Conservation (phyloP, 1,139 yeast species). For the Yamadazyma atmosphaerica region DNA sequence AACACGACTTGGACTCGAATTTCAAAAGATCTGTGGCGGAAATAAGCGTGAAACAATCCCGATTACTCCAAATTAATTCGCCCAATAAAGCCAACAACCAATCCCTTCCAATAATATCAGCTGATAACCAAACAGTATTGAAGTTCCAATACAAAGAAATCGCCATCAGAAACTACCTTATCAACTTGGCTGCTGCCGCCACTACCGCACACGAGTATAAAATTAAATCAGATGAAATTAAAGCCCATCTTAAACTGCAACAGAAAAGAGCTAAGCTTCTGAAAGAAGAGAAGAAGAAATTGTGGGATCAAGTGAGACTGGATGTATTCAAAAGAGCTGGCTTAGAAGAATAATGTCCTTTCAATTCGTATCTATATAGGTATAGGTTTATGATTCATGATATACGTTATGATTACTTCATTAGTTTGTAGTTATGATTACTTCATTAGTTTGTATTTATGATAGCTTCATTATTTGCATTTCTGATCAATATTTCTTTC, state of each 20-base stretch:
- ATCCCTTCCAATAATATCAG: conserved; percentile 27
- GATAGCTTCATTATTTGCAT: no score
- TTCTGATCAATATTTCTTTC: conserved; percentile 56
- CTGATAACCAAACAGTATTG: conserved; percentile 28
- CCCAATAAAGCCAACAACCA: conserved; percentile 19
- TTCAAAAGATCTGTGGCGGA: conserved; percentile 54
- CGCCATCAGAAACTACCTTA: conserved; percentile 50
- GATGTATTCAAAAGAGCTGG: conserved; percentile 52
- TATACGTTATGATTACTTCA: neutral
- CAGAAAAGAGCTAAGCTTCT: conserved; percentile 36
- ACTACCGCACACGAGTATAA: conserved; percentile 55
- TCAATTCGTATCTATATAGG: no score
- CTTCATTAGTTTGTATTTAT: no score
- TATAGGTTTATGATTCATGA: neutral
- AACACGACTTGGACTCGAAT: conserved; percentile 45
- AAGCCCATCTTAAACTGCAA: conserved; percentile 23
- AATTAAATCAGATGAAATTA: conserved; percentile 35
- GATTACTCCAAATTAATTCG: conserved; percentile 42
- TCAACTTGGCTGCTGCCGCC: conserved; percentile 56
- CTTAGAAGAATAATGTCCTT: conserved; percentile 25
- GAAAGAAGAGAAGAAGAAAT: conserved; percentile 42
- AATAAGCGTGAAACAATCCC: conserved; percentile 50
- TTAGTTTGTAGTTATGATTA: neutral
- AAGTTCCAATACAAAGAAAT: conserved; percentile 44
- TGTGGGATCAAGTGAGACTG: conserved; percentile 54